Conservation (phyloP, 768 basidiomycete genomes). For the Tulasnella sp. region DNA sequence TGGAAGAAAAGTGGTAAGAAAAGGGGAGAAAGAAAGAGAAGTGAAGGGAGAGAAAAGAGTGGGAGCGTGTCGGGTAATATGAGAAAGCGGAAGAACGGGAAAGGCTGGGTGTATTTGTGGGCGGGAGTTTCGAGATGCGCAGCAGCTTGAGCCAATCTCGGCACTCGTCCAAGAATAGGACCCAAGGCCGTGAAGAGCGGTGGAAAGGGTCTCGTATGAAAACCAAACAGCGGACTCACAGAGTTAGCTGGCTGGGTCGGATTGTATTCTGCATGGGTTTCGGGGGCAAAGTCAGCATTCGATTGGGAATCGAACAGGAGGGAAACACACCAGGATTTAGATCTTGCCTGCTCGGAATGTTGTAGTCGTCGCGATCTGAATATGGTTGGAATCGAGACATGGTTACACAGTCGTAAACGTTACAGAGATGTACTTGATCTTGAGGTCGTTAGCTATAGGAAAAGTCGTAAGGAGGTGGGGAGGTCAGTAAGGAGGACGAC, state of each 20-base stretch:
- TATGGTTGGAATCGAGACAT: conserved; percentile 4
- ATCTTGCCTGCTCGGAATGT: conserved; percentile 15
- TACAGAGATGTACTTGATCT: conserved; percentile 11
- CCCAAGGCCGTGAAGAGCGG: neutral
- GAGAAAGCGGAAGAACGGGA: neutral
- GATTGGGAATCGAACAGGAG: neutral
- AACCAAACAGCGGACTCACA: neutral
- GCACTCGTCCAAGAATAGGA: neutral
- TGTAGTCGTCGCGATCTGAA: conserved; percentile 15
- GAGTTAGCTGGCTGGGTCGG: neutral
- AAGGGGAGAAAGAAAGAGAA: neutral
- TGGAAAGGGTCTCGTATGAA: neutral
- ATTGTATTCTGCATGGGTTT: neutral
- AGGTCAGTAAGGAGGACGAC: conserved; percentile 10
- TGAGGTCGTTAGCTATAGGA: conserved; percentile 17
- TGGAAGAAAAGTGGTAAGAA: neutral
- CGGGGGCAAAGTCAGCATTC: neutral
- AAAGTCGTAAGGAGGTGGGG: neutral
- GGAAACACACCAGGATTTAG: conserved; percentile 16
- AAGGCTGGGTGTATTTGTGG: conserved; percentile 4
- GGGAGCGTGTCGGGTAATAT: neutral
- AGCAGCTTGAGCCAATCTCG: neutral
- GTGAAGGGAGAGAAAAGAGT: neutral
- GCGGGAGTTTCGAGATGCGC: neutral
- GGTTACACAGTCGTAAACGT: neutral